Conservation (phyloP, 352 stramenopile species). For the Phytopythium litorale region DNA sequence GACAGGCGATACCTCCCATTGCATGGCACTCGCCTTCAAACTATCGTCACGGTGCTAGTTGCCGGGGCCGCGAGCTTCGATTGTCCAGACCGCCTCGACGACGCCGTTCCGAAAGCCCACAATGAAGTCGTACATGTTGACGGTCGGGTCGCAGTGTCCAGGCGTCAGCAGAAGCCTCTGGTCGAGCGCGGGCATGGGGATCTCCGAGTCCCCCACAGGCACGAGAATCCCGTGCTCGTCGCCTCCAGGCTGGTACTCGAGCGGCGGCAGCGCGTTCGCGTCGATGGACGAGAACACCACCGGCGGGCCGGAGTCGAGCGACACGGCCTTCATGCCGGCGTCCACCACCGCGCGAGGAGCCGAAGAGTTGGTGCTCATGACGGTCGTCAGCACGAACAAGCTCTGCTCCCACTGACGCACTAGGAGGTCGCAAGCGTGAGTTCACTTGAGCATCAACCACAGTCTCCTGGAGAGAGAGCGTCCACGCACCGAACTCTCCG, state of each 20-base stretch:
- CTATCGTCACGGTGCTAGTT: slow-evolving; percentile 26
- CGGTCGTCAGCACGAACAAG: slow-evolving; percentile 65
- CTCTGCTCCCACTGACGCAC: slow-evolving; percentile 55
- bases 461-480: background rate
- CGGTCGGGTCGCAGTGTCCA: slow-evolving; percentile 70
- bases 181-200: slow-evolving; percentile 45
- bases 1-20: too few relatives aligned
- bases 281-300: slow-evolving; percentile 44
- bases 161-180: slow-evolving; percentile 57
- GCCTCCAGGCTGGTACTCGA: slow-evolving; percentile 56
- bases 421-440: background rate
- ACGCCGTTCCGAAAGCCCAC: slow-evolving; percentile 46
- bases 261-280: slow-evolving; percentile 22
- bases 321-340: slow-evolving; percentile 69
- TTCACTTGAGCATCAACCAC: background rate
- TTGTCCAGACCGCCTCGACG: slow-evolving; percentile 55
- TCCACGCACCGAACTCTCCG: slow-evolving; percentile 16
- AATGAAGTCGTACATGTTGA: slow-evolving; percentile 75
- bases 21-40: background rate
- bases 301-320: slow-evolving; percentile 56
- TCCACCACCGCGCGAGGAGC: slow-evolving; percentile 59
- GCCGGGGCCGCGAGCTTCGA: slow-evolving; percentile 49
- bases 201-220: slow-evolving; percentile 13
- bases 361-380: slow-evolving; percentile 51
- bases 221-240: slow-evolving; percentile 71